Conservation (phyloP, 2,329 filamentous ascomycete species). For the Talaromyces verruculosus region DNA sequence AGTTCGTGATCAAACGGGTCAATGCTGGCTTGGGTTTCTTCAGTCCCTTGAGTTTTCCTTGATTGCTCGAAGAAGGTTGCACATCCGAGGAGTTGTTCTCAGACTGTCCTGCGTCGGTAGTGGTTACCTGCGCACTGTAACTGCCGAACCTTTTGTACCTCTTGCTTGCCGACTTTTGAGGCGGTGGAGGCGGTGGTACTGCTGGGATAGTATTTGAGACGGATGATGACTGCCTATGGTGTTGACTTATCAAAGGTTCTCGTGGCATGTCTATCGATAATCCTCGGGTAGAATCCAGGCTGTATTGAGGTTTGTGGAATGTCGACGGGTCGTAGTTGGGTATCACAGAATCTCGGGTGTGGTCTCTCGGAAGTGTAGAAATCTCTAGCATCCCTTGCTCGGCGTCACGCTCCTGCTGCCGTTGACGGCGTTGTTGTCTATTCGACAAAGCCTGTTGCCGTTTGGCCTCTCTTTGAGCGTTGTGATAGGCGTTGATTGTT, state of each 20-base stretch:
- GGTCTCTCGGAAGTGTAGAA: constrained; percentile 15
- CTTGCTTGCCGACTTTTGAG: constrained; percentile 5
- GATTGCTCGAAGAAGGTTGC: not conserved
- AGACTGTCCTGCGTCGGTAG: not conserved
- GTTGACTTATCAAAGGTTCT: constrained; percentile 14
- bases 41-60: constrained; percentile 4
- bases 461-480: not conserved
- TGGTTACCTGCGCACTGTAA: not conserved
- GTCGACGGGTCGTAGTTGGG: constrained; percentile 38
- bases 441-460: constrained; percentile 15
- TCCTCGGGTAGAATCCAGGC: constrained; percentile 17
- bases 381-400: constrained; percentile 18
- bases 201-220: constrained; percentile 12
- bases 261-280: constrained; percentile 18
- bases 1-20: constrained; percentile 37
- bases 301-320: constrained; percentile 25
- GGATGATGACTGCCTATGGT: constrained; percentile 14
- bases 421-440: constrained; percentile 15
- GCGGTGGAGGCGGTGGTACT: constrained; percentile 1
- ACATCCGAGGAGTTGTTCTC: not conserved
- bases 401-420: constrained; percentile 7
- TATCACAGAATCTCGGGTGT: constrained; percentile 28
- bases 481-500: constrained; percentile 19
- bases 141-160: not conserved
- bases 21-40: constrained; percentile 36